These are phyloP conservation scores for Boletus tylopilopsis DNA, from an alignment of 768 basidiomycete genomes.

Conservation along the genomic window DNA sequence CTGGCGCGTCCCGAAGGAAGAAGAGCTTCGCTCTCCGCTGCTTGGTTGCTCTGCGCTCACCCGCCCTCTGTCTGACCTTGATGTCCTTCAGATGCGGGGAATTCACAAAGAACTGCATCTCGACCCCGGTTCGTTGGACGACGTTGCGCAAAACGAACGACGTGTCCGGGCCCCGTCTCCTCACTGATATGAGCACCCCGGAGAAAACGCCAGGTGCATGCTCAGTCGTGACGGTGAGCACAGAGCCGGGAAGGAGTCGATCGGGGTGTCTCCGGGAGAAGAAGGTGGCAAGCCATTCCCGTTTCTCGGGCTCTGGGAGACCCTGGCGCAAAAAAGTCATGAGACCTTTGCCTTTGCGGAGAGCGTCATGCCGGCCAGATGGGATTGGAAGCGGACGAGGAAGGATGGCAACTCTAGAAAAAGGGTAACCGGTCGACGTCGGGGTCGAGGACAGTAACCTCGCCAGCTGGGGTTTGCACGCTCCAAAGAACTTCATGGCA, in stretches of 20 bases:
- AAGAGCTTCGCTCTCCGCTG: conserved; percentile 77
- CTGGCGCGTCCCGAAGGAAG: conserved; percentile 78
- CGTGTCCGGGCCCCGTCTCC: conserved; percentile 81
- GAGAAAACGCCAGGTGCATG: conserved; percentile 83
- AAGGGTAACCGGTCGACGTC: conserved; percentile 49
- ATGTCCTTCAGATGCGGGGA: conserved; percentile 88
- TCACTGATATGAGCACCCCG: conserved; percentile 81
- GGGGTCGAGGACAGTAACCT: conserved; percentile 26
- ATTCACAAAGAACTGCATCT: conserved; percentile 86
- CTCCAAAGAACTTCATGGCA: conserved; percentile 9
- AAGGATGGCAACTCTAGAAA: conserved; percentile 64
- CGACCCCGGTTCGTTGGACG: conserved; percentile 86
- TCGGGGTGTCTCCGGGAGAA: conserved; percentile 70
- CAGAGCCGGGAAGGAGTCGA: conserved; percentile 78
- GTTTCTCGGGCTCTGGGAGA: conserved; percentile 65
- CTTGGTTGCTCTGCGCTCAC: conserved; percentile 43
- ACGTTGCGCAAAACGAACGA: conserved; percentile 89
- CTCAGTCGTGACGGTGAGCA: conserved; percentile 73
- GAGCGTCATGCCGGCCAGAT: conserved; percentile 36
- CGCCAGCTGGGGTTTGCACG: conserved; percentile 7
- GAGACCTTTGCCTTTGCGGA: conserved; percentile 69
- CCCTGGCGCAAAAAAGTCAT: conserved; percentile 70
- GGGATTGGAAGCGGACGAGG: conserved; percentile 42
- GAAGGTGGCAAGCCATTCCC: conserved; percentile 58
- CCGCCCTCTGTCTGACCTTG: conserved; percentile 66